These are phyloP conservation scores for Sporothrix humicola DNA, from an alignment of 2,329 filamentous ascomycete genomes.

Conservation along the genomic window DNA sequence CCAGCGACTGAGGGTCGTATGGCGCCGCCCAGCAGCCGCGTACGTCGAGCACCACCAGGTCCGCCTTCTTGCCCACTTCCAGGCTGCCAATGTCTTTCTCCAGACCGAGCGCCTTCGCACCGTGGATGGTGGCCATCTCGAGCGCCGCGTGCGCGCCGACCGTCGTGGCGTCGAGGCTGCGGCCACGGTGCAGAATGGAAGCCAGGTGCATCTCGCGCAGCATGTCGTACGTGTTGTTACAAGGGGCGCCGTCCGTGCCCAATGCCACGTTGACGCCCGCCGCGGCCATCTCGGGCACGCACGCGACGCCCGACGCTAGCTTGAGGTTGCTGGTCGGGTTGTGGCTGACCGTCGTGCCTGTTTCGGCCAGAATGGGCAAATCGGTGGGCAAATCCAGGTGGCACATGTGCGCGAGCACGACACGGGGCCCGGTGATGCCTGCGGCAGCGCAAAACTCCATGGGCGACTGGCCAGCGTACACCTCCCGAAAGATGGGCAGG, in stretches of 20 bases:
- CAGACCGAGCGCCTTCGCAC: not conserved
- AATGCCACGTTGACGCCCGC: not conserved
- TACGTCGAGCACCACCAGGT: not conserved
- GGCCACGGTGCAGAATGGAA: not conserved
- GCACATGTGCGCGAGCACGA: slow-evolving; percentile 8
- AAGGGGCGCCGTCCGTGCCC: not conserved
- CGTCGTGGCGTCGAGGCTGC: not conserved
- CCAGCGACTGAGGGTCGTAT: too few relatives aligned
- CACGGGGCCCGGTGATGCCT: not conserved
- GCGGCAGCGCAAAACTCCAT: not conserved
- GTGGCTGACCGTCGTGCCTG: not conserved
- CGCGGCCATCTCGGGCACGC: not conserved
- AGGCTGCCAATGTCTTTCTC: not conserved
- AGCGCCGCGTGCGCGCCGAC: not conserved
- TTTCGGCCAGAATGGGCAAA: not conserved
- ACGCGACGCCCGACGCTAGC: slow-evolving; percentile 3
- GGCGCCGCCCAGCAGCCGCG: too few relatives aligned
- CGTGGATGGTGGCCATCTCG: not conserved
- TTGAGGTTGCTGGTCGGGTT: not conserved
- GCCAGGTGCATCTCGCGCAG: not conserved
- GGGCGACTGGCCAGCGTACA: not conserved
- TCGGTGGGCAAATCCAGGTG: not conserved
- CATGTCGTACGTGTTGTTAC: slow-evolving; percentile 9
- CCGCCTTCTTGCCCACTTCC: slow-evolving; percentile 15
- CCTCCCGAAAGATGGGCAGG: slow-evolving; percentile 3